Conservation (phyloP, 2,329 filamentous ascomycete species). For the Cercospora sp. region DNA sequence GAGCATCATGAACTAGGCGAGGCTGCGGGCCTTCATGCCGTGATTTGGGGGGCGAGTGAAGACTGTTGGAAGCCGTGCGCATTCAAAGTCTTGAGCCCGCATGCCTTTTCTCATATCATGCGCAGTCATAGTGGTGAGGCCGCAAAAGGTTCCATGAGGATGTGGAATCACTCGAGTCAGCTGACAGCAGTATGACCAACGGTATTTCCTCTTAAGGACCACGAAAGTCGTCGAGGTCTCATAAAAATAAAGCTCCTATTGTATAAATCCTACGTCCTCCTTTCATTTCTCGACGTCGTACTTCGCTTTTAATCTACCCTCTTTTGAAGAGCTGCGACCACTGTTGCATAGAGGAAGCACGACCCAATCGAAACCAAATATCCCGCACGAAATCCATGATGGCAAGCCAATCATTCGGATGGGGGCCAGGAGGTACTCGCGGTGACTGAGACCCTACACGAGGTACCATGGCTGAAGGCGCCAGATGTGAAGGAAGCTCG, state of each 20-base stretch:
- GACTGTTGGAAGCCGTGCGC: neutral
- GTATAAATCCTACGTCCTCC: neutral
- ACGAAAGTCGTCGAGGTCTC: neutral
- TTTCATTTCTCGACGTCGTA: neutral
- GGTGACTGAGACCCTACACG: neutral
- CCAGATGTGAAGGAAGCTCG: neutral
- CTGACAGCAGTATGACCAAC: neutral
- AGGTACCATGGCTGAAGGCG: neutral
- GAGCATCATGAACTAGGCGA: neutral
- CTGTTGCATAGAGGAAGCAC: neutral
- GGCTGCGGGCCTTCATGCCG: neutral
- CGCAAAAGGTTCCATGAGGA: neutral
- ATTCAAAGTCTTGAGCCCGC: neutral
- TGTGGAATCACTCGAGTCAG: neutral
- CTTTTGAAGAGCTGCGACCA: neutral
- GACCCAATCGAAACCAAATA: neutral
- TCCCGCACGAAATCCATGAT: neutral
- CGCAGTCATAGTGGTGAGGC: neutral
- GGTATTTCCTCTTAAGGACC: neutral
- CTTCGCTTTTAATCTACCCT: neutral
- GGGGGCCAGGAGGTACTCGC: neutral
- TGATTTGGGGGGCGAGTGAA: neutral
- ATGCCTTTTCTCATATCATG: neutral
- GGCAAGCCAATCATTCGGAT: neutral
- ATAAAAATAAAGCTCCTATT: neutral